Conservation (phyloP, 164 flowering plant genomes). For the Euptelea pleiosperma region DNA sequence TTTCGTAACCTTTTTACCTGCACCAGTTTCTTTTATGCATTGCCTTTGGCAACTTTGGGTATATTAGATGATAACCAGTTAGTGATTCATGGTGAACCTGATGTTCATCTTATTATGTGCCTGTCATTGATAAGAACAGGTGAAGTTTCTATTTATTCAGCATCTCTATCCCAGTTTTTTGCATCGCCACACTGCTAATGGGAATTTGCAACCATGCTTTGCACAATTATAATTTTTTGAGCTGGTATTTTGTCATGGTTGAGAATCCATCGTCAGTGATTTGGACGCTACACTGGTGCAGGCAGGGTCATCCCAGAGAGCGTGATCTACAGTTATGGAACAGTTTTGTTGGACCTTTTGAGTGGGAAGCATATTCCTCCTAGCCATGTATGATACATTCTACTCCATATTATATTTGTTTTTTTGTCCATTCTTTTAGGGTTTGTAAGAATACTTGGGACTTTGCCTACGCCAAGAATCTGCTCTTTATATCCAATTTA, state of each 20-base stretch:
- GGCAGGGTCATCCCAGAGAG: constrained; percentile 95
- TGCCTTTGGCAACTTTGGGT: no score
- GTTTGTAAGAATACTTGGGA: neutral
- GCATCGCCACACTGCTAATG: no score
- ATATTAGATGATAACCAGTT: neutral
- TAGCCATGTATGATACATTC: constrained; percentile 61
- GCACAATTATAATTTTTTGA: neutral
- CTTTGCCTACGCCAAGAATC: neutral
- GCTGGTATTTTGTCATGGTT: neutral
- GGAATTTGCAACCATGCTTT: no score
- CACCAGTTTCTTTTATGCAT: neutral
- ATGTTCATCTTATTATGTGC: no score
- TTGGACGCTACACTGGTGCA: constrained; percentile 31
- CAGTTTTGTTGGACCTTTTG: constrained; percentile 79
- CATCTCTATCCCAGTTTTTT: no score
- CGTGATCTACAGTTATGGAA: constrained; percentile 93
- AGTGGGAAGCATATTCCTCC: constrained; percentile 98
- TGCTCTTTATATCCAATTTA: neutral
- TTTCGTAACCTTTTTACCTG: neutral
- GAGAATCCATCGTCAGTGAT: neutral
- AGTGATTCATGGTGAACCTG: neutral
- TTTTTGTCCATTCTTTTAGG: neutral
- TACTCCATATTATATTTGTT: neutral
- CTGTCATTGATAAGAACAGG: no score
- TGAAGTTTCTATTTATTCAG: no score